Conservation (phyloP, 441 rosid species). For the Pelargonium citronellum region DNA sequence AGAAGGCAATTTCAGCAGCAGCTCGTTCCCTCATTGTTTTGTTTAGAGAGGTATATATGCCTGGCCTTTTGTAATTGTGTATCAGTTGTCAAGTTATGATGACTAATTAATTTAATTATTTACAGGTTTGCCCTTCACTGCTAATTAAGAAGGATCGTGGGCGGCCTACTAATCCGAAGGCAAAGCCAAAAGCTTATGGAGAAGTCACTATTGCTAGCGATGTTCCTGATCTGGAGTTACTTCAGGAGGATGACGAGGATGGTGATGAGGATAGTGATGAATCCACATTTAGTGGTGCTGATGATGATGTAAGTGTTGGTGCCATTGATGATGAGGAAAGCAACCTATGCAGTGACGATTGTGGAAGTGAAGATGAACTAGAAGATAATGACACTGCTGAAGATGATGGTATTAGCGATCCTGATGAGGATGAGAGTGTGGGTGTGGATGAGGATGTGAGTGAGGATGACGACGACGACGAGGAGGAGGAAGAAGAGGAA, state of each 20-base stretch:
- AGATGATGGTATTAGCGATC: conserved; percentile 27
- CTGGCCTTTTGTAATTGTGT: not conserved
- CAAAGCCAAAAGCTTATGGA: conserved; percentile 82
- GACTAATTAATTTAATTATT: conserved; percentile 19
- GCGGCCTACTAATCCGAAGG: conserved; percentile 60
- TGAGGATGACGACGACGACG: conserved; percentile 26
- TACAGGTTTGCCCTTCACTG: conserved; percentile 79
- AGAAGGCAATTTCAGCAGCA: conserved; percentile 80
- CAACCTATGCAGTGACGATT: conserved; percentile 25
- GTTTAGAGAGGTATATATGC: conserved; percentile 74
- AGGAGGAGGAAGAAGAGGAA: conserved; percentile 28
- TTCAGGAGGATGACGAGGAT: conserved; percentile 35
- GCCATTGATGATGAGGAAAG: conserved; percentile 29
- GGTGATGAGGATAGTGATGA: conserved; percentile 27
- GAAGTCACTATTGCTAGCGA: conserved; percentile 53
- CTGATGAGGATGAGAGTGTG: conserved; percentile 28
- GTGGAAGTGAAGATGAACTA: conserved; percentile 30
- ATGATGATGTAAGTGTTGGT: conserved; percentile 29
- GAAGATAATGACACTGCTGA: conserved; percentile 24
- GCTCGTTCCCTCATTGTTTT: conserved; percentile 75
- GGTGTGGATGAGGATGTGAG: conserved; percentile 27
- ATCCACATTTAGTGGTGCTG: conserved; percentile 30
- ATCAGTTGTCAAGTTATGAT: not conserved
- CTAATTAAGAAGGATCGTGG: conserved; percentile 93
- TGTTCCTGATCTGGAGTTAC: conserved; percentile 69